Evolutionary conservation across 257 asterid species (phyloP), one percentile per base, ranked within the genome.

Genomic region (Phtheirospermum japonicum): DNA sequence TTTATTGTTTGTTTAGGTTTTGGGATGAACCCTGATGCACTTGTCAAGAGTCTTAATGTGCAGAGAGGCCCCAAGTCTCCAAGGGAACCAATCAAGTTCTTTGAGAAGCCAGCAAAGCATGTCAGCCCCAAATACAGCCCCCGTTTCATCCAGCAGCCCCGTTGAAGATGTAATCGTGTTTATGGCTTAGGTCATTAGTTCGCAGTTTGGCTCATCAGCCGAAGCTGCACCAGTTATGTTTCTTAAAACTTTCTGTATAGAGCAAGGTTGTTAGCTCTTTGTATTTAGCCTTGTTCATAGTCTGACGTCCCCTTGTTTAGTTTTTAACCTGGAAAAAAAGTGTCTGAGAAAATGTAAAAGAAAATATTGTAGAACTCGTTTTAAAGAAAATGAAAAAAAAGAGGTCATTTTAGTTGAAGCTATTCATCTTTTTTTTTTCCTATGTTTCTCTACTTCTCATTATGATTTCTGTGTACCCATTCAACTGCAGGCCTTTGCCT

Each of bases 81-180:
- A 9, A 50, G 32, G 7, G 57, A 50, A 4, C 78, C 76, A n/a
- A 43, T 71, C 53, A 81, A 58, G 73, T 64, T 70, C 63, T 75
- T 79, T 82, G 97, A 82, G 83, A 86, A 80, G 77, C 91, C 92
- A 23, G 84, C 85, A 4, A 86, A 82, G 82, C 50, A 68, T 11
- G 75, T 83, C 31, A 76, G 77, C 77, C 79, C 95, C 4, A 86
- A 61, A 55, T 73, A 75, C 91, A 78, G 85, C 75, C 90, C 95
- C 4, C 89, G 95, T 49, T 78, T 68, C 83, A 90, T 90, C 82
- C 96, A 90, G 78, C 98, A 85, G 81, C 96, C 96, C 5, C 95
- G 88, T 63, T 88, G 84, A 85, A 74, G 30, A 19, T 26, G 31
- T 8, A 54, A 6, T n/a, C 57, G 16, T 26, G 28, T 37, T 18